These are phyloP conservation scores for Chlorella variabilis DNA, from an alignment of 163 green algal genomes.

Conservation along the genomic window DNA sequence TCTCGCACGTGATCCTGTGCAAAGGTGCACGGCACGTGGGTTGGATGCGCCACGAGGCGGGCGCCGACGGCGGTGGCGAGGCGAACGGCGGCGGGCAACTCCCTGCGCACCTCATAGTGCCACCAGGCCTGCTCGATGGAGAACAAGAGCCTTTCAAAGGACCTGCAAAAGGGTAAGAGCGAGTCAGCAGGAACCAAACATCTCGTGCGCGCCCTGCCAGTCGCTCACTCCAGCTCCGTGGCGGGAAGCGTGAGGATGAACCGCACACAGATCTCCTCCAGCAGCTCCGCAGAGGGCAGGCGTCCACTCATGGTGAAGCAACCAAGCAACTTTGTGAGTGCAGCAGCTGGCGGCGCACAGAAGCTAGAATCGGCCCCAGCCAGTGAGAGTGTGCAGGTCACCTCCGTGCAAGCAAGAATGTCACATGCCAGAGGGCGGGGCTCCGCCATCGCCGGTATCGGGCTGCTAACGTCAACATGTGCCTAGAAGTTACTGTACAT, in stretches of 20 bases:
- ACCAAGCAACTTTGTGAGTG: too few species aligned
- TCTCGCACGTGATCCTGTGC: constrained; percentile 80
- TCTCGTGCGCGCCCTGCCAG: not conserved
- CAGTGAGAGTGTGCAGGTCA: too few species aligned
- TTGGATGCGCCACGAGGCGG: not conserved
- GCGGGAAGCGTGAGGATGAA: constrained; percentile 90
- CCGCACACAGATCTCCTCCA: constrained; percentile 85
- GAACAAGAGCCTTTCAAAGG: constrained; percentile 92
- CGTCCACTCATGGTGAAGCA: not conserved
- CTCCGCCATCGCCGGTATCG: too few species aligned
- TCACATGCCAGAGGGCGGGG: too few species aligned
- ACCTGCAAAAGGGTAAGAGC: constrained; percentile 48
- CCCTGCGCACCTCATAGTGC: constrained; percentile 90
- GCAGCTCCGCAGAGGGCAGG: constrained; percentile 60
- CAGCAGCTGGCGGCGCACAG: too few species aligned
- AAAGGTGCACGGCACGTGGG: not conserved
- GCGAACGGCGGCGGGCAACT: not conserved
- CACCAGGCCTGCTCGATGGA: constrained; percentile 94
- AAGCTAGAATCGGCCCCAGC: not conserved
- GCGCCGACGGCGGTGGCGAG: not conserved
- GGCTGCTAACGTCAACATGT: too few species aligned
- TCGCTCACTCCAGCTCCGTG: constrained; percentile 76
- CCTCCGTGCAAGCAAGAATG: too few species aligned
- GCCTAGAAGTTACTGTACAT: too few species aligned
- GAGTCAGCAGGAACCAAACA: not conserved